Evolutionary conservation across 495 filamentous ascomycete genomes (phyloP), one percentile per base, ranked within the genome.

Genomic region (Podospora tetraspora): DNA sequence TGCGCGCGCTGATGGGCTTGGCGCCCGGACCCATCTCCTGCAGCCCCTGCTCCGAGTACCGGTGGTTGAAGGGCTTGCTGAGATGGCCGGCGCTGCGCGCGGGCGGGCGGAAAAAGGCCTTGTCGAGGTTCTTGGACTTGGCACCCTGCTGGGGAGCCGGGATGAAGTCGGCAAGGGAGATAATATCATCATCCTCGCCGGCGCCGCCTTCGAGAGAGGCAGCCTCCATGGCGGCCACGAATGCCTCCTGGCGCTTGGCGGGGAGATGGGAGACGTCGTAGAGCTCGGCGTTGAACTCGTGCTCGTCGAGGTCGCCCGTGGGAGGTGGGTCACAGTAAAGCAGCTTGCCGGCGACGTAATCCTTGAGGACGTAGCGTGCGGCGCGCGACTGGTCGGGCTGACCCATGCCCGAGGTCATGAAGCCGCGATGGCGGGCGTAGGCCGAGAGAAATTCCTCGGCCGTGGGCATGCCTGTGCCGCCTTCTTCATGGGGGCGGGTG

Each of bases 341-440:
- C 3, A 99, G 86, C 79, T 97, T 97, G 66, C 96, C 96, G 74
- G 88, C 96, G 67, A 99, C 95, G 73, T 97, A 98, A 81, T 99
- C 96, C 78, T 99, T 99, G 21, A 99, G 86, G 16, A 99, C 82
- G 68, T 91, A 91, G 63, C 96, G 85, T 1, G 94, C 95, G 8
- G 95, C 96, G 68, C 96, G 84, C 2, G 92, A 94, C 80, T 97
- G 92, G 75, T 99, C 95, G 13, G 96, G 94, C 68, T 93, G 89
- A 13, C 96, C 95, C 27, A 90, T 87, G 66, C 95, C 94, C 30
- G 88, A 87, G 16, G 92, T 97, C 57, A 89, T 87, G 80, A 96
- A 98, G 29, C 96, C 96, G 71, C 96, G 83, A 57, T 94, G 94
- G 66, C 85, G 85, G 29, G 94, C 96, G 73, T 97, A 97, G 19